phyloP scores from a whole-genome alignment of 1,139 yeast species.

The Geotrichum klebahnii region DNA sequence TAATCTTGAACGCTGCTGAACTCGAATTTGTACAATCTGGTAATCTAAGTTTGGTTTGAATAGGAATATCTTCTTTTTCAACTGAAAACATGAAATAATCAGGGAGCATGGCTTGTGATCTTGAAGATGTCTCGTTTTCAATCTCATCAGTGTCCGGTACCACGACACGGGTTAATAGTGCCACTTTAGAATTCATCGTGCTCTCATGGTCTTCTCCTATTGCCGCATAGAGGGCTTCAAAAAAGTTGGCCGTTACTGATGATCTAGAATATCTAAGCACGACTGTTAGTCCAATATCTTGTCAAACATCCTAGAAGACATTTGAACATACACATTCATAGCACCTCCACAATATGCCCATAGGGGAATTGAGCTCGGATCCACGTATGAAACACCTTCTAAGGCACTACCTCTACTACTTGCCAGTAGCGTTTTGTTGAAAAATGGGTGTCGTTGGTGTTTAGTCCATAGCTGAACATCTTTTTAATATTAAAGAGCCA shows the following conservation, averaged over 20 bases:
- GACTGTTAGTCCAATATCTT: background rate
- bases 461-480: slow-evolving; percentile 5
- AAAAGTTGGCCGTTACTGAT: background rate
- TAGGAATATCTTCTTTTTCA: background rate
- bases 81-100: background rate
- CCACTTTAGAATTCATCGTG: background rate
- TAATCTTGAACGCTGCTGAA: background rate
- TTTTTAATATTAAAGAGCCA: too few relatives aligned
- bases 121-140: background rate
- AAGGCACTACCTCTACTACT: background rate
- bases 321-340: background rate
- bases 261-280: background rate
- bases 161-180: slow-evolving; percentile 1
- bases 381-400: slow-evolving; percentile 1
- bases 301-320: background rate
- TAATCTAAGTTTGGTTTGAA: background rate
- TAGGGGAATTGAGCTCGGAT: background rate
- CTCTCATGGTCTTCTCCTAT: background rate
- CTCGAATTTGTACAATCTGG: background rate
- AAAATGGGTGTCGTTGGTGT: slow-evolving; percentile 1
- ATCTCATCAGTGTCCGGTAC: background rate
- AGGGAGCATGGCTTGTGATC: background rate
- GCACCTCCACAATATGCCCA: background rate
- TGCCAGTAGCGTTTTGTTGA: background rate
- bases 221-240: background rate